A percentile compares a stretch with the other conserved stretches of the same genome.
phyloP scores from a whole-genome alignment of 192 early-diverging fungal species.

The Entomortierella lignicola region DNA sequence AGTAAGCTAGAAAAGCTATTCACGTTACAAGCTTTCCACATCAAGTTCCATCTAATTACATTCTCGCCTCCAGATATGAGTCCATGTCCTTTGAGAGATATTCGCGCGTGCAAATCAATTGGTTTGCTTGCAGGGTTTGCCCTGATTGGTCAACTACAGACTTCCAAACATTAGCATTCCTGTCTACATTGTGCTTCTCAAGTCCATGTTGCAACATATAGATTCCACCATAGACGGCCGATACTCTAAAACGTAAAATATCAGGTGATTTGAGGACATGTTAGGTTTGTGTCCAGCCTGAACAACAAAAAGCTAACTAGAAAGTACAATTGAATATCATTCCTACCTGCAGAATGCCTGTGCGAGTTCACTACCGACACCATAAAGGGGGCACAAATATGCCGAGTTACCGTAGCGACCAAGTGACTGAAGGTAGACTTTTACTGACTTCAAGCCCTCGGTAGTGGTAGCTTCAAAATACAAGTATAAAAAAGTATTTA shows the following conservation, averaged over 20 bases:
- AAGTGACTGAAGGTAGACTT: slow-evolving; percentile 77
- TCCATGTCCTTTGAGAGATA: slow-evolving; percentile 62
- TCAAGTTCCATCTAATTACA: too few relatives aligned
- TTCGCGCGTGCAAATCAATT: slow-evolving; percentile 64
- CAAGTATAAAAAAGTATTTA: not conserved
- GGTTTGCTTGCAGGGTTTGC: slow-evolving; percentile 57
- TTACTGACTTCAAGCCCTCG: slow-evolving; percentile 76
- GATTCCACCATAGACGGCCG: slow-evolving; percentile 91
- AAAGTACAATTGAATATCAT: not conserved
- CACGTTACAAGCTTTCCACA: too few relatives aligned
- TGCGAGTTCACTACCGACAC: slow-evolving; percentile 87
- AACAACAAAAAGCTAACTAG: not conserved
- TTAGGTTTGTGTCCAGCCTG: not conserved
- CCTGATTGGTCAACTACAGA: slow-evolving; percentile 56
- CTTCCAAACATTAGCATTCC: slow-evolving; percentile 51
- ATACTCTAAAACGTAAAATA: slow-evolving; percentile 64
- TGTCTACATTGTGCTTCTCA: slow-evolving; percentile 51
- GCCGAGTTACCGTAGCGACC: slow-evolving; percentile 88
- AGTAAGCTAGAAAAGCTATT: too few relatives aligned
- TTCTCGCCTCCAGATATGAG: slow-evolving; percentile 26
- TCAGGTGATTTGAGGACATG: not conserved
- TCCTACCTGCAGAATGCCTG: slow-evolving; percentile 88
- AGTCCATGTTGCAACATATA: slow-evolving; percentile 81
- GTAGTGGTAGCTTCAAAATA: slow-evolving; percentile 57
- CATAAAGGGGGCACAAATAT: slow-evolving; percentile 87